Percentiles rank a stretch among this genome's conserved stretches.
phyloP scores from a whole-genome alignment of 441 rosid genomes.

The Syzygium malaccense region DNA sequence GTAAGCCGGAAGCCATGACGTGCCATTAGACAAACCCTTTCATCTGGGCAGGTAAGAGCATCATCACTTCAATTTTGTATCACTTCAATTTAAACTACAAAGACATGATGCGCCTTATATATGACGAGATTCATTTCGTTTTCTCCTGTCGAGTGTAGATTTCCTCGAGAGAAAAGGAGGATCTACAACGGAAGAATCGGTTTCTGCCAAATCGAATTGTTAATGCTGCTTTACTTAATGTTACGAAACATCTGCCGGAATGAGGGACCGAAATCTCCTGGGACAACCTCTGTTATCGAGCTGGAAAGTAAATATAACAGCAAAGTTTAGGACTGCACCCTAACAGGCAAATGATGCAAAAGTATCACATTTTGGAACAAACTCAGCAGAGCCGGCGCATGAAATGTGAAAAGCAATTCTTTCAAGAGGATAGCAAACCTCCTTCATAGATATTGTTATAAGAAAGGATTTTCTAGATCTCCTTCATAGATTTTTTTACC shows the following conservation, averaged over 20 bases:
- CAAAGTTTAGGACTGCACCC: neutral
- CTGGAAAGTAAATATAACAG: neutral
- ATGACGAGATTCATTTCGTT: neutral
- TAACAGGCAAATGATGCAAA: neutral
- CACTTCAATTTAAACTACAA: neutral
- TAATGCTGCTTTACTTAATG: neutral
- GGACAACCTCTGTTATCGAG: neutral
- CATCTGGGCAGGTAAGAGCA: neutral
- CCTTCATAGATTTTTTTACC: no score
- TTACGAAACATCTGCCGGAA: neutral
- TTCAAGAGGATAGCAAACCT: neutral
- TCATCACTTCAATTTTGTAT: neutral
- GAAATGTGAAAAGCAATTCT: neutral
- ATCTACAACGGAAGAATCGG: neutral
- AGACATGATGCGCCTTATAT: neutral
- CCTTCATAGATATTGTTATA: no score
- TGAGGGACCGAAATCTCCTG: neutral
- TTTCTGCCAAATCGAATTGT: neutral
- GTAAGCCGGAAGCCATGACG: neutral
- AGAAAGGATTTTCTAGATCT: no score
- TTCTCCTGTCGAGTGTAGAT: neutral
- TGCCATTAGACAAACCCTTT: neutral
- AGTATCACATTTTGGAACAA: neutral
- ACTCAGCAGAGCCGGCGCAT: neutral
- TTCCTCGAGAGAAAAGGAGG: neutral